Conservation (phyloP, 345 rosid genomes). For the Noccaea bulbosa region DNA sequence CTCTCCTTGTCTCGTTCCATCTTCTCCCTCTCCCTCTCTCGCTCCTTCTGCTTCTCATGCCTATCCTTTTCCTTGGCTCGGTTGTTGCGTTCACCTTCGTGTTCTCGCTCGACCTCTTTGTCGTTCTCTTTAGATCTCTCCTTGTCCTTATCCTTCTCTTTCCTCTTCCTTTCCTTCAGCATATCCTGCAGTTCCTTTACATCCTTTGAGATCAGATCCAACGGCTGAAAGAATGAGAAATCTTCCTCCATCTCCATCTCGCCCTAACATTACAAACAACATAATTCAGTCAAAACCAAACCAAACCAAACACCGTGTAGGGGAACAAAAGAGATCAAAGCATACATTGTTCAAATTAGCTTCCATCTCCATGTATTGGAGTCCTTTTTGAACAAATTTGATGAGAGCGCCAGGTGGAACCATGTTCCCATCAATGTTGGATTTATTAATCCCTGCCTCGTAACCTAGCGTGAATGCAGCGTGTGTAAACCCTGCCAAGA, state of each 20-base stretch:
- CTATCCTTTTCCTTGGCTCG: constrained; percentile 75
- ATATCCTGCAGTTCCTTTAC: constrained; percentile 74
- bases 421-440: constrained; percentile 88
- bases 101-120: constrained; percentile 61
- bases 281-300: constrained; percentile 6
- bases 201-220: constrained; percentile 95
- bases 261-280: constrained; percentile 48
- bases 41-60: constrained; percentile 62
- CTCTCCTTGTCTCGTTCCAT: constrained; percentile 56
- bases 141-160: constrained; percentile 69
- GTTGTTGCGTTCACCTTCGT: constrained; percentile 60
- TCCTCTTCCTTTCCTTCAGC: constrained; percentile 78
- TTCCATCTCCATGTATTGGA: constrained; percentile 98
- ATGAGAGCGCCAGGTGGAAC: constrained; percentile 96
- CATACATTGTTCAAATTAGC: constrained; percentile 83
- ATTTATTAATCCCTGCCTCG: constrained; percentile 89
- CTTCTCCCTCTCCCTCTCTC: constrained; percentile 59
- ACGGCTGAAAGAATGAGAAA: constrained; percentile 92
- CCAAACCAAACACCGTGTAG: constrained; percentile 11
- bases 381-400: constrained; percentile 88
- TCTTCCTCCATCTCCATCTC: constrained; percentile 89
- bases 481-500: constrained; percentile 74
- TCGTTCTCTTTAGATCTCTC: constrained; percentile 55
- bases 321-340: constrained; percentile 5
- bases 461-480: constrained; percentile 90